phyloP scores from a whole-genome alignment of 2,329 filamentous ascomycete genomes.

The Aspergillus novofumigatus region DNA sequence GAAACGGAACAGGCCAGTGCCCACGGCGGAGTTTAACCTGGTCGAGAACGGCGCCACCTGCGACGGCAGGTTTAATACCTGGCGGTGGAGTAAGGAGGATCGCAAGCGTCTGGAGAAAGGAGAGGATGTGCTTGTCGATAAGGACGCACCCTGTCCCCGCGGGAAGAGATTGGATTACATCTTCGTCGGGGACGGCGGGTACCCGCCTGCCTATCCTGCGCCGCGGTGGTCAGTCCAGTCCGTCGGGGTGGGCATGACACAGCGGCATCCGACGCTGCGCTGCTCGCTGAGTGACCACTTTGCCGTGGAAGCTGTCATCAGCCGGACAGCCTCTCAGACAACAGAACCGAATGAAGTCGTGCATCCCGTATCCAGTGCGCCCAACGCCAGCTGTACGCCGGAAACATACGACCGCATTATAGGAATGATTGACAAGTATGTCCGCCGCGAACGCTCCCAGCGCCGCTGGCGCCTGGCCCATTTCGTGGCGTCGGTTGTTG shows the following conservation, averaged over 20 bases:
- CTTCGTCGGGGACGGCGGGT: conserved; percentile 63
- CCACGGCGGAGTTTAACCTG: conserved; percentile 74
- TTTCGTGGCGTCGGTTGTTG: conserved; percentile 63
- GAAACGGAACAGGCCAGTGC: conserved; percentile 61
- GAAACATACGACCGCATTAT: conserved; percentile 70
- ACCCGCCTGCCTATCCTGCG: conserved; percentile 25
- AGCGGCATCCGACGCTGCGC: conserved; percentile 72
- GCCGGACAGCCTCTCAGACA: conserved; percentile 31
- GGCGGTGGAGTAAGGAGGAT: conserved; percentile 76
- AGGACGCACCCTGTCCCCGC: conserved; percentile 61
- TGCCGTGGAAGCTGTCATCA: conserved; percentile 76
- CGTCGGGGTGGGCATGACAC: conserved; percentile 72
- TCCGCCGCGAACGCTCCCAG: conserved; percentile 66
- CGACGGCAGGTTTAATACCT: conserved; percentile 82
- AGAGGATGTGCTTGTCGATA: conserved; percentile 60
- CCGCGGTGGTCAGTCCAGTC: conserved; percentile 65
- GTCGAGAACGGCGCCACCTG: conserved; percentile 80
- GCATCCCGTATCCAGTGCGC: conserved; percentile 12
- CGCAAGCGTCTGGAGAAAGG: conserved; percentile 65
- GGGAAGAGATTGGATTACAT: conserved; percentile 95
- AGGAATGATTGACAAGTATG: conserved; percentile 64
- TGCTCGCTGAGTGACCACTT: conserved; percentile 96
- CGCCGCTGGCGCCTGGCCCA: conserved; percentile 67
- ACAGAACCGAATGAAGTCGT: background rate
- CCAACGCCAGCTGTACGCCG: conserved; percentile 36